phyloP scores from a whole-genome alignment of 228 moss, liverwort and hornwort genomes.

The Sphagnum magellanicum region DNA sequence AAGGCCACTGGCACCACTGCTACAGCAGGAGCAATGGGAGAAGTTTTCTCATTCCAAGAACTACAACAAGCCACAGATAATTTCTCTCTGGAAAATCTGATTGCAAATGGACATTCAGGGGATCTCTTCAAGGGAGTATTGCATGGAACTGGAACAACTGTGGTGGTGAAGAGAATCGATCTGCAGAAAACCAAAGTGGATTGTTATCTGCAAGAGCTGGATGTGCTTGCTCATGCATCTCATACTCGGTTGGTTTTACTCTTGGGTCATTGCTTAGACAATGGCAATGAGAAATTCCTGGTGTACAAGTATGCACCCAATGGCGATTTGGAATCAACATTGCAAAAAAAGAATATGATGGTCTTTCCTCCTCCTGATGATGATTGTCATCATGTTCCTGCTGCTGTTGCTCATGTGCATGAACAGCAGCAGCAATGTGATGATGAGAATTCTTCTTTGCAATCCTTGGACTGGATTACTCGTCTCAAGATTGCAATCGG shows the following conservation, averaged over 20 bases:
- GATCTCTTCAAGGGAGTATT: conserved; percentile 79
- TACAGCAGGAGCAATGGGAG: conserved; percentile 61
- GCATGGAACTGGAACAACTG: conserved; percentile 55
- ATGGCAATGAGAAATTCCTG: conserved; percentile 84
- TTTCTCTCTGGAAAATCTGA: conserved; percentile 56
- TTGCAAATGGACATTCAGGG: conserved; percentile 71
- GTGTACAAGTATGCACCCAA: conserved; percentile 86
- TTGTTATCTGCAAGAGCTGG: conserved; percentile 78
- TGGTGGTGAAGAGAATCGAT: conserved; percentile 80
- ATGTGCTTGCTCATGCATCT: conserved; percentile 66
- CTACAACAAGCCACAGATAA: conserved; percentile 83
- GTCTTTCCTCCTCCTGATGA: conserved; percentile 53
- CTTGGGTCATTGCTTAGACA: conserved; percentile 84
- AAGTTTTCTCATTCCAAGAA: conserved; percentile 65
- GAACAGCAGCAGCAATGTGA: too few species aligned
- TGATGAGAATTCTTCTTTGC: conserved; percentile 7
- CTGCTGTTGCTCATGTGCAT: too few species aligned
- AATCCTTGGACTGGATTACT: conserved; percentile 96
- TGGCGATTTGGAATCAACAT: conserved; percentile 71
- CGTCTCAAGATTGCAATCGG: conserved; percentile 92
- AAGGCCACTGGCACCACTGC: conserved; percentile 21
- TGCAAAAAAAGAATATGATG: conserved; percentile 68
- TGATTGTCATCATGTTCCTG: conserved; percentile 4
- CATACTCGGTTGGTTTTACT: conserved; percentile 65
- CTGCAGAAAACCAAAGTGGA: conserved; percentile 63